phyloP scores from a whole-genome alignment of 2,329 filamentous ascomycete genomes.

The Xylaria hypoxylon region DNA sequence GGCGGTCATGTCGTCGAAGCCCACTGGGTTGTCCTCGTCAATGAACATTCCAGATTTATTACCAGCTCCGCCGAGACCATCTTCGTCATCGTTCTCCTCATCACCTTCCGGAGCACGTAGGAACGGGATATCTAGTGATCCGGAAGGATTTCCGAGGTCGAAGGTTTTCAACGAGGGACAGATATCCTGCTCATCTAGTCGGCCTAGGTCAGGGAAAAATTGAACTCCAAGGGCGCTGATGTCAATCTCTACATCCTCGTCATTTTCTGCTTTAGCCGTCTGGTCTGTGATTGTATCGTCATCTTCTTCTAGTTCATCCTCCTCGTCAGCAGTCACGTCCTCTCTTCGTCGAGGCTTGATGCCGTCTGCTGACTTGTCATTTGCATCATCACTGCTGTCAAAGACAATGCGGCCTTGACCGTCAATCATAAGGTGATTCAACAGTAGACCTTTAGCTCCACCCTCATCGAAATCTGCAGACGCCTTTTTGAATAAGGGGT shows the following conservation, averaged over 20 bases:
- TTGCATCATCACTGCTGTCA: constrained; percentile 92
- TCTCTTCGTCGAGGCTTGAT: constrained; percentile 55
- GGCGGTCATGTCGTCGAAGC: constrained; percentile 82
- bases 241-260: constrained; percentile 80
- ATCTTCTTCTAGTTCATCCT: constrained; percentile 55
- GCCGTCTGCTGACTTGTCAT: constrained; percentile 60
- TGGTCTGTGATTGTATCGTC: constrained; percentile 55
- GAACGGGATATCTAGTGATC: constrained; percentile 89
- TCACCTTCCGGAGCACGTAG: constrained; percentile 88
- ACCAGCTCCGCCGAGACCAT: constrained; percentile 63
- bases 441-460: constrained; percentile 90
- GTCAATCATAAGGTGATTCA: constrained; percentile 98
- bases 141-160: constrained; percentile 87
- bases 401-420: constrained; percentile 93
- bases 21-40: constrained; percentile 85
- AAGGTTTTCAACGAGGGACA: constrained; percentile 96
- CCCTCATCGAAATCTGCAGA: constrained; percentile 99
- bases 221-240: constrained; percentile 77
- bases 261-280: constrained; percentile 58
- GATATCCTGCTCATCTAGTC: constrained; percentile 86
- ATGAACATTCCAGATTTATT: constrained; percentile 85
- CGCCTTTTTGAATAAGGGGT: constrained; percentile 98
- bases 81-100: constrained; percentile 71
- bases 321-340: constrained; percentile 53
- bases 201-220: constrained; percentile 86